Evolutionary conservation across 2,329 filamentous ascomycete species (phyloP), one percentile per base, ranked within the genome.

Genomic region (Fusarium sp.): DNA sequence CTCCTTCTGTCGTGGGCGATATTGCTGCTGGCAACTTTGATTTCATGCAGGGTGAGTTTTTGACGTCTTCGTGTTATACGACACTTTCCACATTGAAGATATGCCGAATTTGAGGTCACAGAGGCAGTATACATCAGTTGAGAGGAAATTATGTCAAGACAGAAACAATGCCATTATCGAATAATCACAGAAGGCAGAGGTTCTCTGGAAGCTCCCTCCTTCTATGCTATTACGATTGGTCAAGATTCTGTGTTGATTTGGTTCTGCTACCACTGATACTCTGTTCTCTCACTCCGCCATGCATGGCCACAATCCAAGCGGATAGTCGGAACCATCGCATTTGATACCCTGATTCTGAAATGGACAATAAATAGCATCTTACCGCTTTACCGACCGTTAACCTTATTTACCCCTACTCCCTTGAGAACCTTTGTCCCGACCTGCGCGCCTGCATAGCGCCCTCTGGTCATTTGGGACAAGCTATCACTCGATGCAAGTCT

Each of bases 31-130:
- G 74, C 62, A 77, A 75, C 62, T 75, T 86, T 55, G 84, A 87
- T 62, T 86, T 86, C 59, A 83, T 86, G 63, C 72, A 81, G 77
- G 80, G 85, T 86, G 62, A 80, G 83, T 82, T 57, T 33, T 44
- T 42, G 23, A 33, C n/a, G 57, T 47, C 34, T 59, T 41, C 45
- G 20, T 53, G 20, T 47, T 41, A 34, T 16, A 42, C 38, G 11
- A 9, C 8, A 34, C 18, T 59, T 44, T 6, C 49, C 34, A n/a
- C 28, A 7, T 36, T 1, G 10, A 26, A 28, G 16, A 6, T n/a
- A 15, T 23, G 23, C 4, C 52, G 28, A 28, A 42, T 28, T 13
- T 16, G 23, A 46, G 38, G 31, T 8, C 36, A 16, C 44, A 38
- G 44, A 53, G 46, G 15, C 26, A 23, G 40, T 31, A 31, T 15